phyloP scores from a whole-genome alignment of 257 asterid species.

The Solanum neorickii region DNA sequence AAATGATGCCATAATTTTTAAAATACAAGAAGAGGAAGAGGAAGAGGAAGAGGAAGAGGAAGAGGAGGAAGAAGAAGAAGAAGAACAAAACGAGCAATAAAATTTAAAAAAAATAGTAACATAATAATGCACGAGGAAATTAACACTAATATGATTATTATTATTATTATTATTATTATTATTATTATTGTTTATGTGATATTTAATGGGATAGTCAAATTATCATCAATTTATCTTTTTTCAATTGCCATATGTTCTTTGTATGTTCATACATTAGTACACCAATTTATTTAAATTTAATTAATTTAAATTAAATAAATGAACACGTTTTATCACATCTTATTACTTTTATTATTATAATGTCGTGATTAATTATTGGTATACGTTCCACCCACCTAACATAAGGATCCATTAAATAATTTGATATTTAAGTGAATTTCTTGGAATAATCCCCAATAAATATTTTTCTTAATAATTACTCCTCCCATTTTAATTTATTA shows the following conservation, averaged over 20 bases:
- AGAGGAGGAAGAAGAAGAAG: too few relatives aligned
- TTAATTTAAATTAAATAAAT: not conserved
- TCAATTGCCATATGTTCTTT: not conserved
- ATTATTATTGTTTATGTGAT: not conserved
- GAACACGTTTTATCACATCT: not conserved
- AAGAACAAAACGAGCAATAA: not conserved
- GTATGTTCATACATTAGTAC: not conserved
- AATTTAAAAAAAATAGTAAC: too few relatives aligned
- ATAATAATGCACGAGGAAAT: not conserved
- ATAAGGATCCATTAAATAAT: not conserved
- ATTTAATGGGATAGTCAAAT: not conserved
- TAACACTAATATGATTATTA: not conserved
- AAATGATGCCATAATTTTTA: too few relatives aligned
- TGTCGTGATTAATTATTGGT: not conserved
- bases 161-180: too few relatives aligned
- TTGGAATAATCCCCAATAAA: not conserved
- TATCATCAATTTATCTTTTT: not conserved
- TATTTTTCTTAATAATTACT: not conserved
- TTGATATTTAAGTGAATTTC: not conserved
- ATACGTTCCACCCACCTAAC: not conserved
- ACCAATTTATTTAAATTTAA: not conserved
- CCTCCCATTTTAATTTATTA: not conserved
- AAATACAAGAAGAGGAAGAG: too few relatives aligned
- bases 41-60: too few relatives aligned
- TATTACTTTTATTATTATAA: not conserved